phyloP scores from a whole-genome alignment of 169 alveolate genomes.

The Pseudocohnilembus persalinus region DNA sequence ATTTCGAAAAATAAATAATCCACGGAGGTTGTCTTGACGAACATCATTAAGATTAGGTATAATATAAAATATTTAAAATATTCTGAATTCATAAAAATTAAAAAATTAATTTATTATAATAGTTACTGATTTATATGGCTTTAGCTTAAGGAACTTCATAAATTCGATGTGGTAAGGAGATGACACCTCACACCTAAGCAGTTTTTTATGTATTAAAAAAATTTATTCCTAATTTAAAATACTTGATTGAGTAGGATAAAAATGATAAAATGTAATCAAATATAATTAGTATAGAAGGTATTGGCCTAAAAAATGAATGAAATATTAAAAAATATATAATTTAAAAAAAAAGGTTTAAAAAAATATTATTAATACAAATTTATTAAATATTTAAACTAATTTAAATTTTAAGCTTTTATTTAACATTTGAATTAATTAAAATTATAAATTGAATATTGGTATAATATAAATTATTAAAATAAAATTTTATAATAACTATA shows the following conservation, averaged over 20 bases:
- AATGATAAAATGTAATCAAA: neutral
- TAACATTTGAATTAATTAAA: no score
- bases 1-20: neutral
- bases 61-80: neutral
- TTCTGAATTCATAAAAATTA: neutral
- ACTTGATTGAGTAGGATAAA: neutral
- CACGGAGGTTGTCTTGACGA: conserved; percentile 14
- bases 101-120: neutral
- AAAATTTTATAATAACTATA: no score
- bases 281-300: neutral
- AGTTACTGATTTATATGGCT: conserved; percentile 18
- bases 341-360: no score
- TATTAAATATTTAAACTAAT: no score
- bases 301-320: neutral
- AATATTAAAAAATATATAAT: no score
- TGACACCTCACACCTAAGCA: conserved; percentile 9
- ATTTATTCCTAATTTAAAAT: conserved; percentile 10
- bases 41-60: conserved; percentile 18
- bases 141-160: conserved; percentile 17
- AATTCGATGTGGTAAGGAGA: neutral
- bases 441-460: no score
- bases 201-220: conserved; percentile 12
- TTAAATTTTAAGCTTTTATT: no score
- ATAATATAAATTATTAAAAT: no score
- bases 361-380: no score